Base-by-base conservation (phyloP, 192 early-diverging fungal genomes). In the Paraglomus brasilianum region DNA sequence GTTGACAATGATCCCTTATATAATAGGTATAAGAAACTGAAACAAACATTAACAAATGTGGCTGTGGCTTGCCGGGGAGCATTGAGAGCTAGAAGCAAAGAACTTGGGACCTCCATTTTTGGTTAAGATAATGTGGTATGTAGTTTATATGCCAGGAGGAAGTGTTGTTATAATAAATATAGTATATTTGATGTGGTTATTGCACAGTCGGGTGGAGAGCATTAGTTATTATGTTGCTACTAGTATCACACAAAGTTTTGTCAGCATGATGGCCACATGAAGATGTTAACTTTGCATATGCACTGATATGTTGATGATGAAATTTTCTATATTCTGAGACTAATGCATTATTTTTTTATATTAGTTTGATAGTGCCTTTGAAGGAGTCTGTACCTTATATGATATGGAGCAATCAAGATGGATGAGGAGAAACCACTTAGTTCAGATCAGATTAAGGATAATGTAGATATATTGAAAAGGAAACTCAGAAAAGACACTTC, bases 241-340 rank as follows among this genome's bases (percentile, higher is more conserved):
- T 60, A 60, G 36, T 60, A 60, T 60, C 39, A 42, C 17, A 42
- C 41, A 21, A 60, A 44, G 58, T 60, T 60, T 60, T 15, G 10
- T 60, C 58, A 8, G 39, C 41, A 0, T 60, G 41, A 60, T 60
- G 41, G 41, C 15, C 58, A 60, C 39, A 60, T 38, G 24, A 60
- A 60, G 58, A 60, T 60, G 58, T 42, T 60, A 60, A 60, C 58
- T 60, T 60, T 44, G 41, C 58, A 44, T 30, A 48, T 49, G 11
- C 30, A 65, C 45, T 44, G 62, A 44, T 65, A 11, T 15, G 1
- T 30, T 30, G 3, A 44, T 9, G 30, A 56, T 7, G 21, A 42
- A 44, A 43, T 42, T 61, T 44, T 61, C 45, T 42, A 44, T 44
- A 44, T 61, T 44, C 14, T 61, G 40, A 61, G 42, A 30, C 59